phyloP scores from a whole-genome alignment of 768 basidiomycete species.

The Hygrophorus russula region DNA sequence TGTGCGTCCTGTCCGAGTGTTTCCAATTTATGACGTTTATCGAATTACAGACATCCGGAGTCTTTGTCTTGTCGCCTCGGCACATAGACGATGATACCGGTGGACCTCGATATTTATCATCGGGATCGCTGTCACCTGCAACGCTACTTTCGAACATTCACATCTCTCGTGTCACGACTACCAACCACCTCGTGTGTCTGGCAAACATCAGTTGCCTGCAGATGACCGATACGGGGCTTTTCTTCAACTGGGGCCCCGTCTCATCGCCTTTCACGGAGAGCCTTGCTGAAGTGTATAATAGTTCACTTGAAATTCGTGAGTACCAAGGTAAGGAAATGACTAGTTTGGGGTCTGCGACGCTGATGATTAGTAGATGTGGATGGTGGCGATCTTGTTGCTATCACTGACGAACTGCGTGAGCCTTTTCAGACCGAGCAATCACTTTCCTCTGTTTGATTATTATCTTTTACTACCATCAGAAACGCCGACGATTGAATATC shows the following conservation, averaged over 20 bases:
- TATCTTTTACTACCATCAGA: too few species aligned
- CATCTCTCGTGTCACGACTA: slow-evolving; percentile 19
- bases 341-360: too few species aligned
- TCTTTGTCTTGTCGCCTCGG: slow-evolving; percentile 19
- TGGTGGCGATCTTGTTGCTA: too few species aligned
- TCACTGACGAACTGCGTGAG: too few species aligned
- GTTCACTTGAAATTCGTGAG: too few species aligned
- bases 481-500: too few species aligned
- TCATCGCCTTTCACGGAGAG: neutral
- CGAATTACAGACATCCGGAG: slow-evolving; percentile 17
- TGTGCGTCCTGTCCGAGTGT: slow-evolving; percentile 18
- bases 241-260: slow-evolving; percentile 30
- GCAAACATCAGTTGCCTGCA: slow-evolving; percentile 37
- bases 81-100: slow-evolving; percentile 12
- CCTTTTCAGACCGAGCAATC: too few species aligned
- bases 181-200: slow-evolving; percentile 19
- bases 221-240: slow-evolving; percentile 42
- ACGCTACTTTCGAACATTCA: slow-evolving; percentile 10
- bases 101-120: slow-evolving; percentile 7
- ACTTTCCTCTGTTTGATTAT: too few species aligned
- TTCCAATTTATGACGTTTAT: slow-evolving; percentile 2
- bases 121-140: neutral
- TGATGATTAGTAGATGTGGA: too few species aligned
- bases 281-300: neutral
- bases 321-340: too few species aligned